Conservation (phyloP, 495 filamentous ascomycete genomes). For the Tuber borchii region DNA sequence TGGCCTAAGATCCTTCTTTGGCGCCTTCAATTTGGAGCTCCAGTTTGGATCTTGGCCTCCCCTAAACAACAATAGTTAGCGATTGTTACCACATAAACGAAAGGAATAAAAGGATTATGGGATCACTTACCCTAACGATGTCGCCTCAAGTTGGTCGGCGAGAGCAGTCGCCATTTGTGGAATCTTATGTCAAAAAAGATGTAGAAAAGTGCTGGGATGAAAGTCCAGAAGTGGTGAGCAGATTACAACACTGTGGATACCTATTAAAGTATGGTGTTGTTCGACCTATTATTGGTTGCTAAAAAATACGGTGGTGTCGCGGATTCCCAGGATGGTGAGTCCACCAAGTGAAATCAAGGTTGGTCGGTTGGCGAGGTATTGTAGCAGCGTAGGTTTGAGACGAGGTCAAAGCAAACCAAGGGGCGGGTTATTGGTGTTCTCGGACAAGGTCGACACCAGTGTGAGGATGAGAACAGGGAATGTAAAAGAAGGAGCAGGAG, state of each 20-base stretch:
- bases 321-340: constrained; percentile 11
- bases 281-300: constrained; percentile 7
- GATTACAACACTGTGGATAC: constrained; percentile 34
- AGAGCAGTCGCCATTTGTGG: constrained; percentile 54
- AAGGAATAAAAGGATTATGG: constrained; percentile 2
- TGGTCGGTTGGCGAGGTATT: constrained; percentile 13
- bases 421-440: constrained; percentile 9
- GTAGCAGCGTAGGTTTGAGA: constrained; percentile 12
- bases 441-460: not conserved
- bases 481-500: constrained; percentile 19
- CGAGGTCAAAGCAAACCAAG: constrained; percentile 17
- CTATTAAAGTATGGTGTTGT: constrained; percentile 15
- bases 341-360: constrained; percentile 10
- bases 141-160: constrained; percentile 62
- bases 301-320: constrained; percentile 10
- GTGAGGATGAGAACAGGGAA: constrained; percentile 22
- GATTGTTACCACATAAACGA: constrained; percentile 29
- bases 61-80: constrained; percentile 23
- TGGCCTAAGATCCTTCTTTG: constrained; percentile 74
- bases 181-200: constrained; percentile 8
- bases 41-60: constrained; percentile 56
- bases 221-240: constrained; percentile 24
- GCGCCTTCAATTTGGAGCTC: constrained; percentile 71
- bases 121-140: constrained; percentile 59
- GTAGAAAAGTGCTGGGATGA: constrained; percentile 14